Evolutionary conservation across 2,329 filamentous ascomycete species (phyloP).

Genomic region (Beauveria sp.): DNA sequence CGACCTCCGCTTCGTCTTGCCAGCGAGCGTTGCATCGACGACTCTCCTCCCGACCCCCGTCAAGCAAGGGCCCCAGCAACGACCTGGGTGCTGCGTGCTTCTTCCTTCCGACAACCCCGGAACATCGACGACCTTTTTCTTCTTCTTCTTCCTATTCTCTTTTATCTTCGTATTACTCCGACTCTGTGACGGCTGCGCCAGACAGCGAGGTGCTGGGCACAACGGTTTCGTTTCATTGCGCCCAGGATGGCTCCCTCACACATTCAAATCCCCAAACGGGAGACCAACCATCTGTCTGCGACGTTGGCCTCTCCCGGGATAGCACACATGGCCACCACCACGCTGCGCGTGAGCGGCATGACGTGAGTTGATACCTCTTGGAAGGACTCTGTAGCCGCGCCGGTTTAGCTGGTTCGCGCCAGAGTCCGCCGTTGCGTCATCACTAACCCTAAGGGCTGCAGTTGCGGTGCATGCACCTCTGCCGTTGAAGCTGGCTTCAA

Average conservation of each 20-base stretch:
- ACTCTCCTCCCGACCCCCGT: neutral
- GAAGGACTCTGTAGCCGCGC: neutral
- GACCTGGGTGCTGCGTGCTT: neutral
- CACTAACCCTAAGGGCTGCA: slow-evolving; percentile 39
- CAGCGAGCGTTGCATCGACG: neutral
- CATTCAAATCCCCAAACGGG: slow-evolving; percentile 39
- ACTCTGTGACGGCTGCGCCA: neutral
- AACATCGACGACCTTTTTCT: neutral
- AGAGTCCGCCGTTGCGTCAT: slow-evolving; percentile 13
- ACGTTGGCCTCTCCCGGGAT: slow-evolving; percentile 12
- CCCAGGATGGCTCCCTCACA: slow-evolving; percentile 42
- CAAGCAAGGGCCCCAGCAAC: neutral
- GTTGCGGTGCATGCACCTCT: slow-evolving; percentile 88
- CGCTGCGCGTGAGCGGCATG: slow-evolving; percentile 83
- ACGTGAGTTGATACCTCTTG: slow-evolving; percentile 43
- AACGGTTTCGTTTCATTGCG: neutral
- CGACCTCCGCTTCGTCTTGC: neutral
- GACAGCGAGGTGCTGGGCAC: slow-evolving; percentile 6
- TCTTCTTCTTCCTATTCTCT: neutral
- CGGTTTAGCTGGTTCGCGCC: neutral
- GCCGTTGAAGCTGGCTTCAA: slow-evolving; percentile 92
- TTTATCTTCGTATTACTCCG: neutral
- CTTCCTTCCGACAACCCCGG: neutral
- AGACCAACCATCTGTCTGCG: slow-evolving; percentile 19
- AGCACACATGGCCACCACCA: slow-evolving; percentile 78